Percentiles rank a stretch among this genome's conserved stretches.
Evolutionary conservation across 2,329 filamentous ascomycete species (phyloP).

Genomic region (Fusarium napiforme): DNA sequence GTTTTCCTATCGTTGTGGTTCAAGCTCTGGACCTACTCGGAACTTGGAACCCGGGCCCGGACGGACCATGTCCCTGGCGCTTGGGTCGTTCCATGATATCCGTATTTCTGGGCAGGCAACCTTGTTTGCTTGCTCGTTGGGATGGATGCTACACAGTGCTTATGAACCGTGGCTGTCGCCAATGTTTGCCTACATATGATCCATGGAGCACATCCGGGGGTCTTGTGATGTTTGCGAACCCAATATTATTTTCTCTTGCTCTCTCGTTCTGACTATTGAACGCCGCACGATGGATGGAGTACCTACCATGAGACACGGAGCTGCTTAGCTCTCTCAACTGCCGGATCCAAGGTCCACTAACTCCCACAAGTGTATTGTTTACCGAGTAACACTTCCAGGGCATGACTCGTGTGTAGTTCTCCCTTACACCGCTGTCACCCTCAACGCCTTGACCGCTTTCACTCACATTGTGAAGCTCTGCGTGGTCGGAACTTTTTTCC

Average conservation of each 20-base stretch:
- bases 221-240: constrained; percentile 4
- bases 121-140: constrained; percentile 8
- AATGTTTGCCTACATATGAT: constrained; percentile 11
- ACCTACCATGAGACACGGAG: neutral
- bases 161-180: neutral
- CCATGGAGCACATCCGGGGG: constrained; percentile 24
- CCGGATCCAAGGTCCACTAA: constrained; percentile 26
- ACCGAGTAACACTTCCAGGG: constrained; percentile 9
- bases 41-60: constrained; percentile 1
- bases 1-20: constrained; percentile 12
- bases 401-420: constrained; percentile 31
- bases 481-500: constrained; percentile 18
- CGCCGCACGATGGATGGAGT: neutral
- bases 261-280: neutral
- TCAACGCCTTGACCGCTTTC: constrained; percentile 26
- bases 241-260: neutral
- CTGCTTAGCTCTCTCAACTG: constrained; percentile 23
- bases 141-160: constrained; percentile 33
- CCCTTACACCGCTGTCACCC: constrained; percentile 23
- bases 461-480: constrained; percentile 3
- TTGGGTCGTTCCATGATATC: constrained; percentile 21
- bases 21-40: constrained; percentile 3
- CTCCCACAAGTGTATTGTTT: constrained; percentile 16
- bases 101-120: neutral
- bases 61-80: constrained; percentile 25